Evolutionary conservation across 768 basidiomycete genomes (phyloP).

Genomic region (Leccinum sublutescens): DNA sequence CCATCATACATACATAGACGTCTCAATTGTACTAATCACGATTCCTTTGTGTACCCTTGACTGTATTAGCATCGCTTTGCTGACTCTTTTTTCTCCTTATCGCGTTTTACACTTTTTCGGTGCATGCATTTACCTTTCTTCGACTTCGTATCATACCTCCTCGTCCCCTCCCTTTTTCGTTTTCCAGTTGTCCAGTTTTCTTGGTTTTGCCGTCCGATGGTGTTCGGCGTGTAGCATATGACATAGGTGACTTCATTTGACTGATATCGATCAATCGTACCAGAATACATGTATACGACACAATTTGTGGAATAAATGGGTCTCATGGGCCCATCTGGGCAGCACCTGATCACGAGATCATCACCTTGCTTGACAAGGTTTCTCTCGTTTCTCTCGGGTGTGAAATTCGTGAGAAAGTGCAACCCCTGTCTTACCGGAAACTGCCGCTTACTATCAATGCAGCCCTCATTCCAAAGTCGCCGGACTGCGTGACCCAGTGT

Average conservation of each 20-base stretch:
- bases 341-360: too few relatives aligned
- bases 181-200: background rate
- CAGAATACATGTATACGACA: too few relatives aligned
- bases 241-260: background rate
- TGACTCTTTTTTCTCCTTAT: background rate
- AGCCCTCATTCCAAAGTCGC: too few relatives aligned
- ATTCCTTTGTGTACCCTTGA: background rate
- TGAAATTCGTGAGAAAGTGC: too few relatives aligned
- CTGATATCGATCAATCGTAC: background rate
- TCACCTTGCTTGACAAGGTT: too few relatives aligned
- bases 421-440: too few relatives aligned
- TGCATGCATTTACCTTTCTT: background rate
- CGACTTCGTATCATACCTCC: background rate
- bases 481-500: too few relatives aligned
- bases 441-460: too few relatives aligned
- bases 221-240: background rate
- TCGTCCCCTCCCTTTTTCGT: background rate
- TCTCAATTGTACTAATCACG: conserved; percentile 9
- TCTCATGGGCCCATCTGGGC: too few relatives aligned
- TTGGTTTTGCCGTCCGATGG: background rate
- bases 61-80: background rate
- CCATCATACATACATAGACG: background rate
- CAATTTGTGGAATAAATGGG: too few relatives aligned
- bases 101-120: background rate
- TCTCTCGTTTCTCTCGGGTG: too few relatives aligned